A percentile compares a stretch with the other conserved stretches of the same genome.
phyloP scores from a whole-genome alignment of 305 asterid genomes.

The Rubia tinctorum region DNA sequence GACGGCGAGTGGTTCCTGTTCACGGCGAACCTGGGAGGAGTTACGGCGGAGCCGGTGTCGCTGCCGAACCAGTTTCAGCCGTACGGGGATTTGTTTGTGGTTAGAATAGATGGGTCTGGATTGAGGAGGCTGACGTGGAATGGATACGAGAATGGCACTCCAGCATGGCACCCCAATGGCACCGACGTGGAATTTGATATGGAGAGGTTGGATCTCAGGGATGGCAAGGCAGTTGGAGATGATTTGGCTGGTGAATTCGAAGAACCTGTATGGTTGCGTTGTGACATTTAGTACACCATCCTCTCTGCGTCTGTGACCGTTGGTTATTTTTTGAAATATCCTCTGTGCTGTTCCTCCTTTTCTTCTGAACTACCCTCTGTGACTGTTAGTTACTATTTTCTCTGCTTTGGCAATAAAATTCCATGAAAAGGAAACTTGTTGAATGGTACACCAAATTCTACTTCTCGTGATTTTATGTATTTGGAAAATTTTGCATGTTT shows the following conservation, averaged over 20 bases:
- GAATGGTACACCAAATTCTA: too few species aligned
- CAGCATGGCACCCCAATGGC: constrained; percentile 53
- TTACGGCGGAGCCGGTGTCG: constrained; percentile 75
- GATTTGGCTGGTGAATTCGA: constrained; percentile 48
- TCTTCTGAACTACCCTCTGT: too few species aligned
- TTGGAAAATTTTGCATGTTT: too few species aligned
- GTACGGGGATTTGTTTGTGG: constrained; percentile 65
- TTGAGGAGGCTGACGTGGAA: constrained; percentile 68
- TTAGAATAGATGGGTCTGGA: constrained; percentile 68
- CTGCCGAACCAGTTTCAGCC: constrained; percentile 89
- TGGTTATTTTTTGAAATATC: too few species aligned
- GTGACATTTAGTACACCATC: constrained; percentile 20
- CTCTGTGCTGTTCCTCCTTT: too few species aligned
- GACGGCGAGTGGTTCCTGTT: constrained; percentile 74
- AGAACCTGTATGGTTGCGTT: constrained; percentile 69
- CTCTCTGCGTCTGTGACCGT: too few species aligned
- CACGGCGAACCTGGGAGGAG: constrained; percentile 64
- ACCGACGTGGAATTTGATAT: constrained; percentile 22
- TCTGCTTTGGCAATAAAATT: too few species aligned
- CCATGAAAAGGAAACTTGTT: too few species aligned
- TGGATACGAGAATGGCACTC: constrained; percentile 80
- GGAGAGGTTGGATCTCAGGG: constrained; percentile 18
- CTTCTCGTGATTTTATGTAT: too few species aligned
- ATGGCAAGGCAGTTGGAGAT: constrained; percentile 17
- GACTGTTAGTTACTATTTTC: too few species aligned